Evolutionary conservation across 2,329 filamentous ascomycete species (phyloP).

Genomic region (Calonectria pseudoturangicola): DNA sequence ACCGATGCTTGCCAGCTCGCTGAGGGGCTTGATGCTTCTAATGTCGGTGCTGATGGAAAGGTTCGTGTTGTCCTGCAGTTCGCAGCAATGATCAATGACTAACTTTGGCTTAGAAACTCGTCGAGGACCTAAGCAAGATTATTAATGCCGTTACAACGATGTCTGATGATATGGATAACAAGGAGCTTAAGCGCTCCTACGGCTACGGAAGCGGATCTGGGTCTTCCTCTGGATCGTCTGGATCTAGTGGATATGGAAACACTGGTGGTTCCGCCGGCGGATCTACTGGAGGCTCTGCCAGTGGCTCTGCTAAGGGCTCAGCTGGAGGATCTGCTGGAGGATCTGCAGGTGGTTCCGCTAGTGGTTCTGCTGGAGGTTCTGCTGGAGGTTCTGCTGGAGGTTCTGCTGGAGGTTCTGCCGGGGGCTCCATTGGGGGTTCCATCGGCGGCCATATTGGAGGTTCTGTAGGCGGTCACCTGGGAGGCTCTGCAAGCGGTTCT

Average conservation of each 20-base stretch:
- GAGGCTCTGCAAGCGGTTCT: background rate
- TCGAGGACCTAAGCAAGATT: conserved; percentile 8
- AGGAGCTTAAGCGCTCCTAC: conserved; percentile 15
- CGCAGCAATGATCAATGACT: background rate
- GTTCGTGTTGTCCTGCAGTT: background rate
- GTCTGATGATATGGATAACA: background rate
- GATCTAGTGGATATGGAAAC: background rate
- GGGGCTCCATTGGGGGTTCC: background rate
- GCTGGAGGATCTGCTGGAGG: background rate
- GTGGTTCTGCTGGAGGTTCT: background rate
- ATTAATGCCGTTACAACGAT: background rate
- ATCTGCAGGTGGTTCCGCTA: background rate
- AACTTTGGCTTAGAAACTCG: background rate
- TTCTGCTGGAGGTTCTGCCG: background rate
- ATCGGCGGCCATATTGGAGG: background rate
- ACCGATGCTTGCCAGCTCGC: conserved; percentile 16
- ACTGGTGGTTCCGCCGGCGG: background rate
- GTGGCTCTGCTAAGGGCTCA: background rate
- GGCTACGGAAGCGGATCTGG: conserved; percentile 20
- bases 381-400: background rate
- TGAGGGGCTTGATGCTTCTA: conserved; percentile 9
- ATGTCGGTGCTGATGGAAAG: conserved; percentile 10
- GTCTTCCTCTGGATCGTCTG: conserved; percentile 4
- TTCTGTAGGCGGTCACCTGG: background rate
- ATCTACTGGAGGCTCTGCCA: background rate